These are phyloP conservation scores for Geotrichum fermentans DNA, from an alignment of 1,139 yeast species.

Conservation along the genomic window DNA sequence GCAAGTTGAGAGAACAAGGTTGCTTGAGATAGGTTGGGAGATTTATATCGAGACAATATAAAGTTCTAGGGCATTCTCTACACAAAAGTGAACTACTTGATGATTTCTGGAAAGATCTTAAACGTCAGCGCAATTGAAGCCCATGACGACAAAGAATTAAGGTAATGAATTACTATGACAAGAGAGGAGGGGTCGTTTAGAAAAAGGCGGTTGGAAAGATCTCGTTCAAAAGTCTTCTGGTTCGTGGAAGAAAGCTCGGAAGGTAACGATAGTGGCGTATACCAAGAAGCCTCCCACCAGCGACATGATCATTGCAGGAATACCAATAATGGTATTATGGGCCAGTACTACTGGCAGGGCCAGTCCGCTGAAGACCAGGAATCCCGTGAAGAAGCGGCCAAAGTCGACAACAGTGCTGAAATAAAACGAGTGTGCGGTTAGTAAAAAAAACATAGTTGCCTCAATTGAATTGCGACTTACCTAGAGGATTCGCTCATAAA, in stretches of 20 bases:
- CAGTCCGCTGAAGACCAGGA: slow-evolving; percentile 61
- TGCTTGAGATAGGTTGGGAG: background rate
- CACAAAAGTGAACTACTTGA: no score
- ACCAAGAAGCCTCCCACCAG: slow-evolving; percentile 66
- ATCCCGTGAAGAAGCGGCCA: slow-evolving; percentile 66
- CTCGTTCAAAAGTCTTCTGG: slow-evolving; percentile 42
- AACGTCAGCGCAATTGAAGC: background rate
- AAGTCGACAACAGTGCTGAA: slow-evolving; percentile 47
- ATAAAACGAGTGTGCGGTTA: background rate
- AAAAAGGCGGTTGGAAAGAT: background rate
- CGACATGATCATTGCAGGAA: slow-evolving; percentile 58
- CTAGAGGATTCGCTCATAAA: slow-evolving; percentile 45
- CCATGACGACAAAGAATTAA: no score
- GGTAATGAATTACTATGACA: background rate
- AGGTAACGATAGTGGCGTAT: slow-evolving; percentile 67
- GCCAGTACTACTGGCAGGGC: slow-evolving; percentile 61
- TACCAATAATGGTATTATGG: slow-evolving; percentile 57
- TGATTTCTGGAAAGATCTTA: background rate
- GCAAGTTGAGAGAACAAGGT: background rate
- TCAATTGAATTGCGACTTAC: no score
- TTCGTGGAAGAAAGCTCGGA: slow-evolving; percentile 65
- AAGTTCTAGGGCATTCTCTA: no score
- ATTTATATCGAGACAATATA: no score
- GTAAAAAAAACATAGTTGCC: no score
- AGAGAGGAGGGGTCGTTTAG: background rate